phyloP scores from a whole-genome alignment of 208 protist genomes.

The Polymyxa betae region DNA sequence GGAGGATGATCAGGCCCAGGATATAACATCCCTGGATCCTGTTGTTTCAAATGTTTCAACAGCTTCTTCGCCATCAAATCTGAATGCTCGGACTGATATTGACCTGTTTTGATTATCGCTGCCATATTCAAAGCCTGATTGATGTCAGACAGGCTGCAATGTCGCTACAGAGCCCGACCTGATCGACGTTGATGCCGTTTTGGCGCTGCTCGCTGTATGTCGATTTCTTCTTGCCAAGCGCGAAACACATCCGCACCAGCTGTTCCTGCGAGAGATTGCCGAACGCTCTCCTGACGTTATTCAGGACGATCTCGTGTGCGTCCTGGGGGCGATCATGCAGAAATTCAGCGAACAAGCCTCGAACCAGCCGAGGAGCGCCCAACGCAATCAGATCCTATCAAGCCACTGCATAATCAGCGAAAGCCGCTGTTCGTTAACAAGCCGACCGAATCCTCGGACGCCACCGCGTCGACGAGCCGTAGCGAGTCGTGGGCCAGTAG shows the following conservation, averaged over 20 bases:
- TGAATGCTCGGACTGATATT: neutral
- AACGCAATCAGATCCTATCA: neutral
- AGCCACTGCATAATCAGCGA: neutral
- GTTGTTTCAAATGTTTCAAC: neutral
- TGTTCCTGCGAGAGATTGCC: neutral
- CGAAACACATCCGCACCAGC: neutral
- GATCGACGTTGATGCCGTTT: neutral
- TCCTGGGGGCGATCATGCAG: neutral
- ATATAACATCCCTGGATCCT: neutral
- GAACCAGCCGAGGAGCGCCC: neutral
- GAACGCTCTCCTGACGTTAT: neutral
- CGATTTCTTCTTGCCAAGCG: neutral
- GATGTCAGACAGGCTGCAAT: neutral
- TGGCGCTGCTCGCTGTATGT: neutral
- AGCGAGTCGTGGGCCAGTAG: neutral
- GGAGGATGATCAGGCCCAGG: neutral
- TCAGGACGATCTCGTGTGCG: neutral
- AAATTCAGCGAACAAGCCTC: conserved; percentile 3
- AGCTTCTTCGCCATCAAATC: neutral
- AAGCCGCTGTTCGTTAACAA: neutral
- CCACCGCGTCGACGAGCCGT: neutral
- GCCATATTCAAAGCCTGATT: neutral
- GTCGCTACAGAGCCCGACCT: neutral
- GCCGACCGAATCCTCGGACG: conserved; percentile 13
- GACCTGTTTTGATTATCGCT: neutral